Percentiles rank a stretch among this genome's conserved stretches.
Conservation (phyloP, 2,329 filamentous ascomycete species). For the Boeremia exigua region DNA sequence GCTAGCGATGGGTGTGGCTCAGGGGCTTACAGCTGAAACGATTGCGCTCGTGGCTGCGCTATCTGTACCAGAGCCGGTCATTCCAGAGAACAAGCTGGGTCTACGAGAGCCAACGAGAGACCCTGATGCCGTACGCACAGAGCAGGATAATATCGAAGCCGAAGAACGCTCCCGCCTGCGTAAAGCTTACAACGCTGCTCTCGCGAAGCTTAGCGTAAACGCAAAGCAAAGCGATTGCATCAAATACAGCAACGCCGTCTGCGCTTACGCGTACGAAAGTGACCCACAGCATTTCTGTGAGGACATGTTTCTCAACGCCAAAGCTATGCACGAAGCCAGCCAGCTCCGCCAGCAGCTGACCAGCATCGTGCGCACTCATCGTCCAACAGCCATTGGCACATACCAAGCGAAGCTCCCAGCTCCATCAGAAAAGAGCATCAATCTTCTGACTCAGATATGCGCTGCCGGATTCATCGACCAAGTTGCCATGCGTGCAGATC, state of each 20-base stretch:
- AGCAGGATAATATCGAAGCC: constrained; percentile 74
- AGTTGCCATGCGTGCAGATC: constrained; percentile 87
- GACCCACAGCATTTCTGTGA: constrained; percentile 75
- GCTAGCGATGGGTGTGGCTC: constrained; percentile 82
- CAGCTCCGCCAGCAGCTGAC: constrained; percentile 85
- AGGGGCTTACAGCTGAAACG: constrained; percentile 82
- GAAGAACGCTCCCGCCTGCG: constrained; percentile 70
- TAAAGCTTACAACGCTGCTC: constrained; percentile 72
- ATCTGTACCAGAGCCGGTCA: constrained; percentile 85
- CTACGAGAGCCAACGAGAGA: constrained; percentile 58
- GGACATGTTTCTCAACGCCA: constrained; percentile 82
- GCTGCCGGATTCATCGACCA: constrained; percentile 94
- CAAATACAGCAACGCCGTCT: constrained; percentile 87
- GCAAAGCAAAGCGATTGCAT: constrained; percentile 80
- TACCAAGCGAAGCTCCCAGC: constrained; percentile 61
- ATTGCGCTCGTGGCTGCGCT: constrained; percentile 88
- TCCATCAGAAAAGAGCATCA: constrained; percentile 69
- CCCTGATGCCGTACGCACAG: constrained; percentile 58
- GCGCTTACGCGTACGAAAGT: constrained; percentile 68
- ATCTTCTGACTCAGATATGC: constrained; percentile 86
- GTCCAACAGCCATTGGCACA: constrained; percentile 55
- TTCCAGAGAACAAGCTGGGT: constrained; percentile 79
- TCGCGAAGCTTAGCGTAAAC: constrained; percentile 80
- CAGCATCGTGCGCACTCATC: constrained; percentile 77
- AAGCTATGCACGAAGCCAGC: constrained; percentile 83